These are phyloP conservation scores for Scytalidium sp. DNA, from an alignment of 2,329 filamentous ascomycete genomes.

Conservation along the genomic window DNA sequence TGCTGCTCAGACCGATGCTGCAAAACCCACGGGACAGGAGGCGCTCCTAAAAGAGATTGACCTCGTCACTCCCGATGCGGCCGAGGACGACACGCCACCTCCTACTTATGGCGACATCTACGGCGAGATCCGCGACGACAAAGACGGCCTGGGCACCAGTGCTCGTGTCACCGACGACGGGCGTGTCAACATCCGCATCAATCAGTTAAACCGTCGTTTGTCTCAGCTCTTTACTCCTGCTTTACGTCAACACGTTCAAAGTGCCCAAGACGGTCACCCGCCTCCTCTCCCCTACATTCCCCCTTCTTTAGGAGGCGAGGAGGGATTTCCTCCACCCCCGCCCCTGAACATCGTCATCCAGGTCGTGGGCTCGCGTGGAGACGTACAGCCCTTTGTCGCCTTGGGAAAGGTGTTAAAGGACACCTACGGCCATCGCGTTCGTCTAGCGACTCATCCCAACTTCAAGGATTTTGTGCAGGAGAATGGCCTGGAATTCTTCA, in stretches of 20 bases:
- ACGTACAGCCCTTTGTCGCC: conserved; percentile 71
- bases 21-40: conserved; percentile 21
- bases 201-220: conserved; percentile 61
- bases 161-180: conserved; percentile 55
- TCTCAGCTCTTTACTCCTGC: conserved; percentile 64
- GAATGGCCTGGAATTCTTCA: conserved; percentile 70
- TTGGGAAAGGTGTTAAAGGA: conserved; percentile 60
- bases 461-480: conserved; percentile 66
- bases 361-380: conserved; percentile 68
- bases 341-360: conserved; percentile 67
- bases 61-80: conserved; percentile 16
- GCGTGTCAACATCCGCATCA: conserved; percentile 73
- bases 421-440: conserved; percentile 65
- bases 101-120: conserved; percentile 37
- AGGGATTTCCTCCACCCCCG: conserved; percentile 52
- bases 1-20: conserved; percentile 20
- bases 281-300: conserved; percentile 66
- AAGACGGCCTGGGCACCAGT: conserved; percentile 29
- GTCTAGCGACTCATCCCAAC: conserved; percentile 65
- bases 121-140: conserved; percentile 34
- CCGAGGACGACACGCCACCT: conserved; percentile 26
- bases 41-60: conserved; percentile 19
- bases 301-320: conserved; percentile 62
- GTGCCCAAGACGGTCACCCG: conserved; percentile 38
- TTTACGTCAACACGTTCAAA: conserved; percentile 44